These are phyloP conservation scores for Bisporella sp. DNA, from an alignment of 2,329 filamentous ascomycete genomes.

Conservation along the genomic window DNA sequence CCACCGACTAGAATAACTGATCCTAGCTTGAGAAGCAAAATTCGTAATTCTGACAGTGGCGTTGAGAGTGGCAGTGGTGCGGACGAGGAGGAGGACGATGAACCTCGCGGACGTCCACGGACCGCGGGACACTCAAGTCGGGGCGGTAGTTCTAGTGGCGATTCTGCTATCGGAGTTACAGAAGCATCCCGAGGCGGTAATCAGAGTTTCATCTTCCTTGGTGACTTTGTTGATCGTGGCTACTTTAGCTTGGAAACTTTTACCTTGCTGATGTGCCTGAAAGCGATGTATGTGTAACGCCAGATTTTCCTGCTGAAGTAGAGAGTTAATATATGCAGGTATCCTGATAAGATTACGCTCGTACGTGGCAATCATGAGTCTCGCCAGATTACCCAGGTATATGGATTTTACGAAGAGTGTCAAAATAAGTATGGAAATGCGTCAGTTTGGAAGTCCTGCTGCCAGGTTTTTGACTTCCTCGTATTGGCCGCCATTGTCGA, in stretches of 20 bases:
- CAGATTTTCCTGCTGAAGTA: neutral
- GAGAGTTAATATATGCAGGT: constrained; percentile 36
- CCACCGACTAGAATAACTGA: constrained; percentile 84
- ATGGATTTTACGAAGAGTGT: constrained; percentile 74
- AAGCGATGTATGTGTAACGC: constrained; percentile 51
- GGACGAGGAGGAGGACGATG: constrained; percentile 39
- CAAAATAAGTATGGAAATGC: constrained; percentile 72
- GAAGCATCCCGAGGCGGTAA: constrained; percentile 43
- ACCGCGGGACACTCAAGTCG: constrained; percentile 34
- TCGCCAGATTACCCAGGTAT: constrained; percentile 71
- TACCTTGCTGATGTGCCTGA: constrained; percentile 64
- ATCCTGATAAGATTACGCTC: constrained; percentile 64
- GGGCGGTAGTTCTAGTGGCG: constrained; percentile 31
- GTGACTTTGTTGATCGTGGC: constrained; percentile 68
- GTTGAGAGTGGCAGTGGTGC: constrained; percentile 42
- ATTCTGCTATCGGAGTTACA: constrained; percentile 30
- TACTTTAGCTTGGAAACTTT: constrained; percentile 71
- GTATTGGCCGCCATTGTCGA: constrained; percentile 68
- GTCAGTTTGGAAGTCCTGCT: constrained; percentile 73
- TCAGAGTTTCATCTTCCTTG: constrained; percentile 66
- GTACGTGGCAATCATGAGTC: constrained; percentile 72
- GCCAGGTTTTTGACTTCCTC: constrained; percentile 72
- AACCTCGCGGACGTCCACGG: constrained; percentile 39
- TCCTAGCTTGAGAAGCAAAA: constrained; percentile 79
- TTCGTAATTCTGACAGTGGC: constrained; percentile 55